Base-by-base conservation (phyloP, 495 filamentous ascomycete species). In the Melanomma pulvis-pyrius region DNA sequence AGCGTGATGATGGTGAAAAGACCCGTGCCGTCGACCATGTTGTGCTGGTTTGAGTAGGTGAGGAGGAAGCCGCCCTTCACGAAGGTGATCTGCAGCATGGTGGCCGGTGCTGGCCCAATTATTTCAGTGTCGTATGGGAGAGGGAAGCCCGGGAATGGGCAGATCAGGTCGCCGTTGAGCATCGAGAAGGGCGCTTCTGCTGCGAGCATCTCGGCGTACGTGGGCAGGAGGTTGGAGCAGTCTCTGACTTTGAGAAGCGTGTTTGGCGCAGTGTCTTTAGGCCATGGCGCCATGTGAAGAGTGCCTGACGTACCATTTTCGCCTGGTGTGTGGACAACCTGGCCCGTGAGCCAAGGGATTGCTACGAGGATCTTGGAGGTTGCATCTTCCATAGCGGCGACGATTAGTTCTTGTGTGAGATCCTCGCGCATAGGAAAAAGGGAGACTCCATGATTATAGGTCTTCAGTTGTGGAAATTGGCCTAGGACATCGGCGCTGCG, bases 11-110 rank as follows among this genome's bases (percentile, higher is more conserved):
- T 67, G 24, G 76, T 71, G 55, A 77, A 74, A 41, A 77, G 69
- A 0, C 80, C 79, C 1, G 67, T 74, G 1, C 70, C 77, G 44
- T 82, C 79, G 22, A 76, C 64, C 49, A 79, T 74, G 46, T 80
- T 81, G 69, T 83, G 80, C 51, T 82, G 77, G 8, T 71, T 72
- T 7, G 72, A 74, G 15, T 75, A 68, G 28, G 71, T 68, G 0
- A 79, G 64, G 0, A 79, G 25, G 0, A 77, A 34, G 2, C 78
- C 78, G 8, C 74, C 79, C 17, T 69, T 63, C 32, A 83, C 69
- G 49, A 78, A 74, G 53, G 63, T 80, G 25, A 66, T 75, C 53
- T 80, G 77, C 5, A 79, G 62, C 19, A 79, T 47, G 3, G 76
- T 74, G 8, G 73, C 50, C 5, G 60, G 77, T 0, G 77, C 76